These are phyloP conservation scores for Parathielavia appendiculata DNA, from an alignment of 495 filamentous ascomycete genomes.

Conservation along the genomic window DNA sequence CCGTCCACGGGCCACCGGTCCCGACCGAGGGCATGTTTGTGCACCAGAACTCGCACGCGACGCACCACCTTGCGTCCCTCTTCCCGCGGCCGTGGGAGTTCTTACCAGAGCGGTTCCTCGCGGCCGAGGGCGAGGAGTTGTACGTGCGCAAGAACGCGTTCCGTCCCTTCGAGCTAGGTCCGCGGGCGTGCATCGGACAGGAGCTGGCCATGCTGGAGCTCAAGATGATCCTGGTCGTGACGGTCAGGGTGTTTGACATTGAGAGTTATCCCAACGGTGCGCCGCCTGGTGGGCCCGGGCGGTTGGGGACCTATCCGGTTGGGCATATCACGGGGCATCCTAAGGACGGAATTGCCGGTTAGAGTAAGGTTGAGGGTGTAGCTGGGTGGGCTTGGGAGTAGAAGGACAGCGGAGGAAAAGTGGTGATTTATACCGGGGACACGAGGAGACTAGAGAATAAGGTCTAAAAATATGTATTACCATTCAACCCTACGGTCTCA, in stretches of 20 bases:
- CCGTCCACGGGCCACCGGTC: neutral
- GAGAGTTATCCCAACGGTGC: neutral
- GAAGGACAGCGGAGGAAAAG: too few species aligned
- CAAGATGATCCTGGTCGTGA: constrained; percentile 39
- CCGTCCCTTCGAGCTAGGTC: constrained; percentile 44
- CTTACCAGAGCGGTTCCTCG: constrained; percentile 11
- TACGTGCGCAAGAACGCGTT: constrained; percentile 12
- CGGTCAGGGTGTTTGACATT: constrained; percentile 39
- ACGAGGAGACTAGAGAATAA: too few species aligned
- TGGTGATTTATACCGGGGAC: too few species aligned
- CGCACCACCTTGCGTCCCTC: neutral
- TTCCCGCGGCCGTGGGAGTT: neutral
- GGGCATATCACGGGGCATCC: too few species aligned
- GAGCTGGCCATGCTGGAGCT: constrained; percentile 41
- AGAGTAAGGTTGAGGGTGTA: neutral
- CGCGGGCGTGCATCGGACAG: constrained; percentile 46
- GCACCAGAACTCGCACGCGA: neutral
- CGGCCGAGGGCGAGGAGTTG: neutral
- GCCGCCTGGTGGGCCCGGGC: too few species aligned
- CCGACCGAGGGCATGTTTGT: neutral
- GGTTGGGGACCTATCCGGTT: too few species aligned
- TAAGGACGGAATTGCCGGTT: too few species aligned
- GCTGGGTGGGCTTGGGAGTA: too few species aligned
- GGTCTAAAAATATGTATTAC: too few species aligned
- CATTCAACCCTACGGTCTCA: too few species aligned